phyloP scores from a whole-genome alignment of 2,329 filamentous ascomycete species.

The Cordyceps javanica region DNA sequence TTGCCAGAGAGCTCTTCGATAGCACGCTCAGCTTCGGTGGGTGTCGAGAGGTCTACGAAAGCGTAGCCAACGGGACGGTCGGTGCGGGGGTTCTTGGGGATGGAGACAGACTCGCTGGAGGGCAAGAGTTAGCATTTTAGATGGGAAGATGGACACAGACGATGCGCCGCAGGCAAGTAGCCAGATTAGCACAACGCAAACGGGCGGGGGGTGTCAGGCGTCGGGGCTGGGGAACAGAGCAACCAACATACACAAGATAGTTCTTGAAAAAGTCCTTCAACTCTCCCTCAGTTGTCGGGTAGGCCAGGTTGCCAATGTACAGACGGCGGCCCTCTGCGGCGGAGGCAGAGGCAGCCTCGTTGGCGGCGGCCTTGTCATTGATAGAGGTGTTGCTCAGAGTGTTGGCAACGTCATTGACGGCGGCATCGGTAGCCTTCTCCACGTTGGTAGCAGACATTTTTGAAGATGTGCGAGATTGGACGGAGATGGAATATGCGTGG shows the following conservation, averaged over 20 bases:
- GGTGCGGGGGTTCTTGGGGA: slow-evolving; percentile 98
- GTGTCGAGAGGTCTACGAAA: slow-evolving; percentile 95
- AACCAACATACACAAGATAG: slow-evolving; percentile 89
- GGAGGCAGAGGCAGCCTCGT: slow-evolving; percentile 91
- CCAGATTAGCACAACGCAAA: not conserved
- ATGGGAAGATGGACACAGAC: not conserved
- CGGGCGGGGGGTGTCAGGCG: not conserved
- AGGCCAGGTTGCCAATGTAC: slow-evolving; percentile 99
- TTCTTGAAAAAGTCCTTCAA: slow-evolving; percentile 99
- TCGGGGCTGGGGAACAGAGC: not conserved
- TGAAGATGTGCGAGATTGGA: slow-evolving; percentile 30
- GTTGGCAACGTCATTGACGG: slow-evolving; percentile 72
- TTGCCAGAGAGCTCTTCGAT: slow-evolving; percentile 94
- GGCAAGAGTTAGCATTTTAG: slow-evolving; percentile 23
- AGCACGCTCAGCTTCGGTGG: slow-evolving; percentile 89
- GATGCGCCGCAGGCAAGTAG: not conserved
- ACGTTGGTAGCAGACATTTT: slow-evolving; percentile 72
- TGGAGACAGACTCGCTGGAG: slow-evolving; percentile 90
- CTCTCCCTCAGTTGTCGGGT: slow-evolving; percentile 99
- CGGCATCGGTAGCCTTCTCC: slow-evolving; percentile 60
- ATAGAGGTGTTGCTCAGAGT: slow-evolving; percentile 68
- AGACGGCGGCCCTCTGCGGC: slow-evolving; percentile 98
- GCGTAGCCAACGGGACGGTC: slow-evolving; percentile 97
- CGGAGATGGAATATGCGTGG: slow-evolving; percentile 35
- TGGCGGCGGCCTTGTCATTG: slow-evolving; percentile 55